phyloP scores from a whole-genome alignment of 495 filamentous ascomycete genomes.

The Parathielavia appendiculata region DNA sequence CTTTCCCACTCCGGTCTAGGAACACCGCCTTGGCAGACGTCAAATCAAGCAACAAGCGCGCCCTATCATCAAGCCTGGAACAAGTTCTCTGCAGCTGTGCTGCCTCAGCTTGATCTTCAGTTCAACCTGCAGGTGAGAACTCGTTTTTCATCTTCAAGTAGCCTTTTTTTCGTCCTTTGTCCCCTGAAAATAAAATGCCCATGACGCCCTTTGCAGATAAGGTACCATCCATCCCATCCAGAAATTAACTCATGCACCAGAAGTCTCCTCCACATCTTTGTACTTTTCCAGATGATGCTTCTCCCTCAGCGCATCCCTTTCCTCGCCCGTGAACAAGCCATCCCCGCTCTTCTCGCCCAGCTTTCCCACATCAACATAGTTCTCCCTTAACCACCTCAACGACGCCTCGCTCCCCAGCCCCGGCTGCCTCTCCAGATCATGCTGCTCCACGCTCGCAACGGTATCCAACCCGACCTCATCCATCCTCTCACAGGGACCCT shows the following conservation, averaged over 20 bases:
- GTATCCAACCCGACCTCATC: constrained; percentile 47
- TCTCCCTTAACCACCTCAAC: constrained; percentile 36
- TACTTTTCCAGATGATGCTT: constrained; percentile 17
- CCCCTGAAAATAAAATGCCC: no score
- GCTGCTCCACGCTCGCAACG: constrained; percentile 37
- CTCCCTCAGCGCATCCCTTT: constrained; percentile 27
- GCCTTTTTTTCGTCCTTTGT: no score
- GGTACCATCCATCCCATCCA: not conserved
- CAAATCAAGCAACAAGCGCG: not conserved
- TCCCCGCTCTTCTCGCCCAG: constrained; percentile 42
- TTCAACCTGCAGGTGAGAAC: no score
- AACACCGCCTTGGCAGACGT: not conserved
- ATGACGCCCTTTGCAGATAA: no score
- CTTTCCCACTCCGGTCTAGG: not conserved
- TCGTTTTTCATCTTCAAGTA: no score
- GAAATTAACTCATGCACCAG: constrained; percentile 17
- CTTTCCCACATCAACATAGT: constrained; percentile 38
- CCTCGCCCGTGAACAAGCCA: constrained; percentile 27
- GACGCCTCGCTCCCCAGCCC: constrained; percentile 8
- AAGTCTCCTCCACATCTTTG: constrained; percentile 28
- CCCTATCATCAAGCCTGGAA: no score
- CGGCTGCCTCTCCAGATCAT: constrained; percentile 30
- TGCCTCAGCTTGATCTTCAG: no score
- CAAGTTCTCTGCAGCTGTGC: no score
- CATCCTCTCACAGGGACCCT: constrained; percentile 46